Conservation (phyloP, 768 basidiomycete species). For the Mycena vulgaris region DNA sequence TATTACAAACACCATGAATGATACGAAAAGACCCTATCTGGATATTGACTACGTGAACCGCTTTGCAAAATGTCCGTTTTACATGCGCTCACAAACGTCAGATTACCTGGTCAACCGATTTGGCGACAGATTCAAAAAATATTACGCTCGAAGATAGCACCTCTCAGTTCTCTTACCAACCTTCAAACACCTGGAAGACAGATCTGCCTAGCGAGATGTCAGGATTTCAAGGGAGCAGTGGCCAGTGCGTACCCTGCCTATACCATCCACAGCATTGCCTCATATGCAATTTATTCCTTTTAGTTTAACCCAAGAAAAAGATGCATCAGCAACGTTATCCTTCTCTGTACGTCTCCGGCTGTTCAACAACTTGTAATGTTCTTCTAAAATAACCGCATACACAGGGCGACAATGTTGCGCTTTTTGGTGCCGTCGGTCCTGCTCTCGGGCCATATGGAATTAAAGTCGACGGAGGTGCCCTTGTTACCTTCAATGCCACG, state of each 20-base stretch:
- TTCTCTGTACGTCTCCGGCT: conserved; percentile 37
- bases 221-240: conserved; percentile 49
- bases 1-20: conserved; percentile 34
- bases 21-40: conserved; percentile 33
- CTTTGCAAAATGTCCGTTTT: neutral
- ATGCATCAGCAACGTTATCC: conserved; percentile 35
- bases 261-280: neutral
- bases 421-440: conserved; percentile 55
- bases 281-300: neutral
- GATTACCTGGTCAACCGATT: conserved; percentile 42
- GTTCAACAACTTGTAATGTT: neutral
- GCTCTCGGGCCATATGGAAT: conserved; percentile 40
- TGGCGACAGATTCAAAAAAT: conserved; percentile 15
- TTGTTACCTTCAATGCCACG: conserved; percentile 37
- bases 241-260: conserved; percentile 44
- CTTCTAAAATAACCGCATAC: neutral
- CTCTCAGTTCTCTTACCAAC: conserved; percentile 49
- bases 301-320: conserved; percentile 36
- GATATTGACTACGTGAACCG: conserved; percentile 54
- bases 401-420: conserved; percentile 45
- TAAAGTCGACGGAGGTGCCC: conserved; percentile 41
- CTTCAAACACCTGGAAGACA: conserved; percentile 46
- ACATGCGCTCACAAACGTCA: conserved; percentile 6
- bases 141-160: conserved; percentile 43
- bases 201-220: conserved; percentile 37